Percentiles rank a stretch among this genome's conserved stretches.
Conservation (phyloP, 805 yeast species). For the Metschnikowia drakensbergensis region DNA sequence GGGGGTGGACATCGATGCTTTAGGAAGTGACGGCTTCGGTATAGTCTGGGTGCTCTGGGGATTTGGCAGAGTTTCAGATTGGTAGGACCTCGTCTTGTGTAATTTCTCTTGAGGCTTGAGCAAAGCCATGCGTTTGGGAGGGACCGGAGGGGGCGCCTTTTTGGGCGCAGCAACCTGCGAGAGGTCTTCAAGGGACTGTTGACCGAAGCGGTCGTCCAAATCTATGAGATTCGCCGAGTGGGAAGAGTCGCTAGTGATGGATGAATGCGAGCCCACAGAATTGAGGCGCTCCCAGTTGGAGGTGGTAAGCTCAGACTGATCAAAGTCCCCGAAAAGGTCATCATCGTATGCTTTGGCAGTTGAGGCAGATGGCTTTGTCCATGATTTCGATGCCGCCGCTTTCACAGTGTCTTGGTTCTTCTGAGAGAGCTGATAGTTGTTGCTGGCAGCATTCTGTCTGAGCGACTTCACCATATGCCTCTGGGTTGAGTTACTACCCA, state of each 20-base stretch:
- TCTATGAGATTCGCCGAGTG: conserved; percentile 61
- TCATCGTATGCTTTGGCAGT: conserved; percentile 12
- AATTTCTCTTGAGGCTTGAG: not conserved
- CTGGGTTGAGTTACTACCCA: conserved; percentile 12
- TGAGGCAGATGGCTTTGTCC: conserved; percentile 11
- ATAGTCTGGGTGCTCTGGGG: not conserved
- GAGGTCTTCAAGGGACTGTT: conserved; percentile 22
- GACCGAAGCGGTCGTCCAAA: conserved; percentile 53
- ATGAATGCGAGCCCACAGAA: conserved; percentile 9
- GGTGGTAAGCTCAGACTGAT: conserved; percentile 29
- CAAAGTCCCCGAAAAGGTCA: conserved; percentile 36
- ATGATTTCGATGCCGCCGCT: conserved; percentile 17
- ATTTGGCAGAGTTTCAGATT: not conserved
- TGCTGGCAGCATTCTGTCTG: conserved; percentile 6
- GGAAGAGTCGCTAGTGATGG: conserved; percentile 7
- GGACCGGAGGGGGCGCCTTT: conserved; percentile 18
- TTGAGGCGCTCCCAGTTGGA: conserved; percentile 28
- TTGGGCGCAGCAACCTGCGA: conserved; percentile 5
- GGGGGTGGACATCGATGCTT: conserved; percentile 22
- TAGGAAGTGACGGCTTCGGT: conserved; percentile 1
- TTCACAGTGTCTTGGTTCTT: conserved; percentile 18
- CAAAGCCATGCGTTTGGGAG: conserved; percentile 14
- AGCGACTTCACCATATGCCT: conserved; percentile 27
- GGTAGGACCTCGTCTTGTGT: conserved; percentile 3
- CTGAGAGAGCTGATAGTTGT: conserved; percentile 15